Evolutionary conservation across 805 yeast genomes (phyloP), one percentile per base, ranked within the genome.

Genomic region (Blastobotrys mokoenaii): DNA sequence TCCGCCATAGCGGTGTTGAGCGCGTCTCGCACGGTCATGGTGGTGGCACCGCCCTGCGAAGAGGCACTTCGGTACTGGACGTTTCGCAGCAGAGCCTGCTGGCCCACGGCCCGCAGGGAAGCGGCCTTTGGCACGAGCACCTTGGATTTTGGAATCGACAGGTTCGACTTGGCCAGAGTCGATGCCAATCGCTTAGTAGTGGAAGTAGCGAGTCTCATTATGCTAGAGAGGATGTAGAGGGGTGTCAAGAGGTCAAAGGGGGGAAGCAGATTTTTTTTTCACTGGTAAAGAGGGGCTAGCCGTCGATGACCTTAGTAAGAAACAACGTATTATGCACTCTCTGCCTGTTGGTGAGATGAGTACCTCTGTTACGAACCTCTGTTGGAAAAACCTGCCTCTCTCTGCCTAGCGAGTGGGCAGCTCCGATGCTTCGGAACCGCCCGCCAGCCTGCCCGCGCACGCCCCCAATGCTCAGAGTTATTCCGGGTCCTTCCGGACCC

Each of bases 1-100:
- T 93, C 99, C 47, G 95, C 95, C 68, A 93, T 74, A 27, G 96
- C 98, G 53, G 81, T 71, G 74, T 93, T 93, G 58, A 93, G 72
- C 40, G 98, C 99, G 59, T 93, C 99, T 75, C 99, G 84, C 47
- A 93, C 97, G 12, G 97, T 86, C 76, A 90, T 77, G 51, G 55
- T 51, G 38, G 57, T 52, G 46, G 64, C 50, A 30, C 63, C 63
- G 30, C 62, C 63, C 16, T 47, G 43, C 34, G 63, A 49, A 16
- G 63, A 58, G 36, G 63, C 57, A 15, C 48, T 29, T 32, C 58
- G 55, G 15, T 42, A 36, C 46, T 47, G 48, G 42, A 56, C 43
- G 46, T 59, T 58, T 47, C 61, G 52, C 51, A 60, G 43, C 31
- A 63, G 61, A 14, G 64, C 60, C 43, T 50, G 54, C 45, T 52